Evolutionary conservation across 306 rosid genomes (phyloP).

Genomic region (Datisca glomerata): DNA sequence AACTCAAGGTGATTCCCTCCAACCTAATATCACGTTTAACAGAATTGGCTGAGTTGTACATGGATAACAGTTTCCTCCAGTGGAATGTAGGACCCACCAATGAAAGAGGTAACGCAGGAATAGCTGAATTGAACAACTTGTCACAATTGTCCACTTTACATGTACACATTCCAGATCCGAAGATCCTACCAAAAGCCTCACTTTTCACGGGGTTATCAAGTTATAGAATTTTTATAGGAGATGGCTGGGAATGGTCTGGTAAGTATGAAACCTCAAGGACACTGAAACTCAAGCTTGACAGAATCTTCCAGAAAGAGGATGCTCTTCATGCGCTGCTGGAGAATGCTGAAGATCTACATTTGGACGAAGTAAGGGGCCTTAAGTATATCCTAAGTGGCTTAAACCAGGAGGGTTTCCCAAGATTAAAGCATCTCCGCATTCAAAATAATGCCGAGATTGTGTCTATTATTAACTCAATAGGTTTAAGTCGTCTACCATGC

Average conservation of each 20-base stretch:
- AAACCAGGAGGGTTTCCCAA: slow-evolving; percentile 21
- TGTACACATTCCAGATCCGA: not conserved
- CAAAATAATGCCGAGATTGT: slow-evolving; percentile 16
- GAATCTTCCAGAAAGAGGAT: slow-evolving; percentile 11
- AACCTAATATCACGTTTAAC: slow-evolving; percentile 5
- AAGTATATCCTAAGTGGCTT: slow-evolving; percentile 19
- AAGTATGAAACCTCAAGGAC: slow-evolving; percentile 6
- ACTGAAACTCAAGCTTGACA: slow-evolving; percentile 16
- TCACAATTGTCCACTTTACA: not conserved
- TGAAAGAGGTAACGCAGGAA: slow-evolving; percentile 5
- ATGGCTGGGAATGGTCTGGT: slow-evolving; percentile 7
- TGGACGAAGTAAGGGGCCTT: slow-evolving; percentile 21
- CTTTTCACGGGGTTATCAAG: slow-evolving; percentile 9
- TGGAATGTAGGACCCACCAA: slow-evolving; percentile 5
- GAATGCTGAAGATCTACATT: slow-evolving; percentile 1
- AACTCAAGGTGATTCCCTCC: not conserved
- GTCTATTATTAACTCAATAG: slow-evolving; percentile 9
- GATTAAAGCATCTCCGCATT: slow-evolving; percentile 27
- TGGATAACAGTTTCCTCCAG: not conserved
- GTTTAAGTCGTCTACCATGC: not conserved
- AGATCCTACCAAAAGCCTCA: slow-evolving; percentile 3
- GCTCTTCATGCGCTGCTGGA: slow-evolving; percentile 13
- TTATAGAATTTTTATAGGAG: slow-evolving; percentile 29
- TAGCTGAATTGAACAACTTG: slow-evolving; percentile 7
- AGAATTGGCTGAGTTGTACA: slow-evolving; percentile 7